phyloP scores from a whole-genome alignment of 345 rosid species.

The Aquilaria sinensis region DNA sequence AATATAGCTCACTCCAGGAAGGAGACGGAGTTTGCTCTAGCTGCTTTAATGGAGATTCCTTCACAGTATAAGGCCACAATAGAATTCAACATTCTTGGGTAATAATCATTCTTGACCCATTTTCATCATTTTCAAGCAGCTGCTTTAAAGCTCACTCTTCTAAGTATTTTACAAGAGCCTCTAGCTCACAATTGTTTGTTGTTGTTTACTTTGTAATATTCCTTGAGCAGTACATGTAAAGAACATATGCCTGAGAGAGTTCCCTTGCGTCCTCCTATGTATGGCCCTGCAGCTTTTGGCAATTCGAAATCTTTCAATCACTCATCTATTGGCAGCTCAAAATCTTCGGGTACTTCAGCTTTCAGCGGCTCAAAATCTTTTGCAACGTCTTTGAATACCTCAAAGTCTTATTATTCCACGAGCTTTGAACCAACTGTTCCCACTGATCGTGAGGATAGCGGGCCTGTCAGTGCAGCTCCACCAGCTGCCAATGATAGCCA shows the following conservation, averaged over 20 bases:
- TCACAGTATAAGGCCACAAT: constrained; percentile 61
- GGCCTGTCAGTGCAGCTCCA: constrained; percentile 35
- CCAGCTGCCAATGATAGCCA: constrained; percentile 48
- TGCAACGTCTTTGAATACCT: too few relatives aligned
- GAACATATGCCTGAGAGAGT: constrained; percentile 52
- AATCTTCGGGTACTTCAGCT: constrained; percentile 3
- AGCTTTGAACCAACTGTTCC: constrained; percentile 36
- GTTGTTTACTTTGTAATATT: background rate
- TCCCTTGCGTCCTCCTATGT: constrained; percentile 70
- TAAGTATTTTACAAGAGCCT: too few relatives aligned
- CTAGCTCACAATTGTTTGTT: too few relatives aligned
- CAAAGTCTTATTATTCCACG: too few relatives aligned
- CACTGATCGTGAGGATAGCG: constrained; percentile 34
- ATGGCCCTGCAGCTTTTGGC: constrained; percentile 15
- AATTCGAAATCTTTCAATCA: constrained; percentile 8
- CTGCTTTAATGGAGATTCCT: constrained; percentile 68
- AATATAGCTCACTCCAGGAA: constrained; percentile 34
- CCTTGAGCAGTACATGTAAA: constrained; percentile 35
- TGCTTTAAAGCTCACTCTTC: too few relatives aligned
- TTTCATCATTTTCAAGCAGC: background rate
- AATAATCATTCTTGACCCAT: background rate
- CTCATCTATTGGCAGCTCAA: background rate
- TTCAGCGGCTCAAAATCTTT: background rate
- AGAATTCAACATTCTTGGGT: constrained; percentile 56
- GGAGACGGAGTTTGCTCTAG: constrained; percentile 56